Evolutionary conservation across 2,329 filamentous ascomycete species (phyloP), one percentile per base, ranked within the genome.

Genomic region (Aureobasidium leucospermi): DNA sequence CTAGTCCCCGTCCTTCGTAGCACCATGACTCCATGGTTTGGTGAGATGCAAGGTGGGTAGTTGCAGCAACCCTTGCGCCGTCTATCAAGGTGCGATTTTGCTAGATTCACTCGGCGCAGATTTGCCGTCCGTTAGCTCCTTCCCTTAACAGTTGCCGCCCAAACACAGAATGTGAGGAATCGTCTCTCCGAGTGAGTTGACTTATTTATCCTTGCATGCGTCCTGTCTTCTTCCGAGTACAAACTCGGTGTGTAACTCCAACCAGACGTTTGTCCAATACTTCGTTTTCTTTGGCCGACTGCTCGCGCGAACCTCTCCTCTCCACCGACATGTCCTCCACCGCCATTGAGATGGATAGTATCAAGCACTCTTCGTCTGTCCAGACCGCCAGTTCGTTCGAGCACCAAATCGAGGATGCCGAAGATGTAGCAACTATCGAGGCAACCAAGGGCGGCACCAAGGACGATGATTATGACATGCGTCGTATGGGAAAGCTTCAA

Each of bases 401-500:
- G 38, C 42, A 38, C 6, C 46, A 46, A 29, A 59, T 49, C 47
- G 47, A 53, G 48, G 42, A 53, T 13, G 42, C 31, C 10, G 51
- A 56, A 19, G 43, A 55, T 43, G 49, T 49, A 19, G 58, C 42
- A n/a, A 45, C 45, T 3, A 55, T 36, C n/a, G 61, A 59, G 41
- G 62, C 62, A 41, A 60, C 63, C 62, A 53, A 66, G 61, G 28
- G 58, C 47, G 47, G 58, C 16, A 52, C 48, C n/a, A 52, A 42
- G 42, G 65, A 61, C 32, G 65, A 67, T 48, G 59, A 60, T 45
- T 52, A 63, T 2, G 61, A 64, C 36, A 66, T 66, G 65, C 63
- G 63, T 60, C 60, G 65, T 28, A 65, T 67, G 65, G 65, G 65
- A 7, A 67, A 67, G 41, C 56, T 62, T 2, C 65, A 67, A 43